Evolutionary conservation across 352 stramenopile genomes (phyloP).

Genomic region (Halophytophthora polymorphica): DNA sequence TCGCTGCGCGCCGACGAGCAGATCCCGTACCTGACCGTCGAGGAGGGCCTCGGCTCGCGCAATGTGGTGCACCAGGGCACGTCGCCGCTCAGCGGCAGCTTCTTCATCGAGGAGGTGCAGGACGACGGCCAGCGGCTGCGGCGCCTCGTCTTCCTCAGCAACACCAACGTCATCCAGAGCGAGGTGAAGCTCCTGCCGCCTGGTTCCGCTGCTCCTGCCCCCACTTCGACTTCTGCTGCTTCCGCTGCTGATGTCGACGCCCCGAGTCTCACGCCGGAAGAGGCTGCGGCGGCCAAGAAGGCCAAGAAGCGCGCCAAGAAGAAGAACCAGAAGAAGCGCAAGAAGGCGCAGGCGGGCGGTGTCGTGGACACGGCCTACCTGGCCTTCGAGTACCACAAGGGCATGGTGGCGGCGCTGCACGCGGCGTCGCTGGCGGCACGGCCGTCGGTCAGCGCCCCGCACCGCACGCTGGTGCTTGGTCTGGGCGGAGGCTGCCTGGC

Average conservation of each 20-base stretch:
- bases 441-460: slow-evolving; percentile 9
- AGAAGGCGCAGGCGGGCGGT: slow-evolving; percentile 22
- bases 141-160: slow-evolving; percentile 72
- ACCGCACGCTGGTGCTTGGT: slow-evolving; percentile 57
- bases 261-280: slow-evolving; percentile 21
- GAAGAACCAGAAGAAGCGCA: slow-evolving; percentile 62
- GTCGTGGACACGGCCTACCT: slow-evolving; percentile 59
- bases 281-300: slow-evolving; percentile 17
- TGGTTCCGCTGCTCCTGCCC: slow-evolving; percentile 4
- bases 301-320: slow-evolving; percentile 65
- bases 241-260: slow-evolving; percentile 3
- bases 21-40: slow-evolving; percentile 76
- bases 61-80: slow-evolving; percentile 53
- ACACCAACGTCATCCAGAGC: slow-evolving; percentile 75
- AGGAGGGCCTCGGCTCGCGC: slow-evolving; percentile 54
- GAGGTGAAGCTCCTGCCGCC: slow-evolving; percentile 48
- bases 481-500: slow-evolving; percentile 69
- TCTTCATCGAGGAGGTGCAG: slow-evolving; percentile 70
- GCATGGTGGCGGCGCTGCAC: slow-evolving; percentile 63
- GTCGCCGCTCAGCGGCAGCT: slow-evolving; percentile 51
- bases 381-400: slow-evolving; percentile 77
- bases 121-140: slow-evolving; percentile 43
- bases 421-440: slow-evolving; percentile 27
- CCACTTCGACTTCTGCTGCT: neutral
- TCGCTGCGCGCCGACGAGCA: slow-evolving; percentile 40